Base-by-base conservation (phyloP, 2,329 filamentous ascomycete genomes). In the Cercospora berteroae region DNA sequence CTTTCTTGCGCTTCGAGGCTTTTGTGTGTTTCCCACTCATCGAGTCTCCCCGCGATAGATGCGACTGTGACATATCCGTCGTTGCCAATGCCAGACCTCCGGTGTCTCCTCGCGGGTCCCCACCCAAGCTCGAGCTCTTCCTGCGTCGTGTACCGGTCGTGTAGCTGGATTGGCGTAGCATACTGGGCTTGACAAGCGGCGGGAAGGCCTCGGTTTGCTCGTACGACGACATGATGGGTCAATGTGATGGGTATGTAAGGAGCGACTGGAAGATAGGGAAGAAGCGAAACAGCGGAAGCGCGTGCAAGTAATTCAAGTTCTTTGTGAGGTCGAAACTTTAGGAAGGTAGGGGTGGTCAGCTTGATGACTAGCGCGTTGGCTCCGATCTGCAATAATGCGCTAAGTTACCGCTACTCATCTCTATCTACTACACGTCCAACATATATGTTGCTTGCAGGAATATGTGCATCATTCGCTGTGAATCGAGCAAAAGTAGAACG, bases 101-200 rank as follows among this genome's bases (percentile, higher is more conserved):
- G 44, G 81, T 86, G 73, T 86, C 84, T 66, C 84, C 84, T 29
- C 81, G 80, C 27, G 85, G 81, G 68, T 86, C 84, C 44, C 79
- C 82, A 33, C 84, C 83, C 16, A 86, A 78, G 42, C 78, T 82
- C 74, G 75, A 77, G 61, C 74, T 77, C 70, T 74, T 73, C 55
- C 75, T 67, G 64, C 67, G 70, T 68, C 72, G 69, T 42, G 66
- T 66, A 48, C 60, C 44, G 31, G 63, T 57, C 33, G 57, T 66
- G 56, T 68, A 63, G 68, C 67, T 70, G 64, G 58, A 61, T 59
- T 67, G 60, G 39, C 67, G 67, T 27, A 52, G 58, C 20, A 65
- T 55, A 52, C 56, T 67, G 39, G 67, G 67, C 36, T 66, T 59
- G 42, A 64, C 62, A 33, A 65, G 27, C 16, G 68, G 63, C 27